Base-by-base conservation (phyloP, 2,329 filamentous ascomycete genomes). In the Fusarium tanahbumbuense region DNA sequence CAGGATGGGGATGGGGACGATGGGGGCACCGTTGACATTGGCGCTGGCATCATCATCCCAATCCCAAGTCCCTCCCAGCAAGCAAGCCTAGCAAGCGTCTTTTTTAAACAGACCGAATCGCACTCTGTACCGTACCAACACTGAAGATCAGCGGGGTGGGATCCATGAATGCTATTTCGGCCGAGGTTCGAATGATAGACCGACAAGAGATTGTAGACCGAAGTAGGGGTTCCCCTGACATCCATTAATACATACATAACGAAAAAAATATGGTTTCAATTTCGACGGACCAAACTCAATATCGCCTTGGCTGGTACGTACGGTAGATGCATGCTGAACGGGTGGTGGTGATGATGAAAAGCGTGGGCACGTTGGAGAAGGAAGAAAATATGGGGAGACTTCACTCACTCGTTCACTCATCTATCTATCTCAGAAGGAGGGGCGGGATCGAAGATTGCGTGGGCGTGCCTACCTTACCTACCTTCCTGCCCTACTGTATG, bases 101-200 rank as follows among this genome's bases (percentile, higher is more conserved):
- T 49, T 50, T 49, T 60, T 27, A 16, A 20, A 41, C 49, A 41
- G 49, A 37, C 32, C 60, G 61, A 55, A 34, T 18, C 46, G 47
- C 46, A 71, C 20, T 45, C 32, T 58, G 61, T 44, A 34, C 18
- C 54, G 47, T 50, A 71, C 20, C 54, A 40, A 70, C 56, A 61
- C 63, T 66, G 70, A 74, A 68, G 72, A 74, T 74, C 72, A 70
- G 70, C 70, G 72, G 72, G 70, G 72, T 37, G 65, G 70, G 40
- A 55, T 46, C 60, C 60, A 62, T 63, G 57, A 37, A 53, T 48
- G 27, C 56, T 20, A 63, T 63, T 72, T 74, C 72, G 72, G 71
- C 70, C 72, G 72, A 74, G 72, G 72, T 63, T 63, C 34, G 34
- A 64, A 61, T 30, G 34, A 52, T 50, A 55, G 34, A 56, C 48